Base-by-base conservation (phyloP, 768 basidiomycete genomes). In the Gloeophyllum trabeum region DNA sequence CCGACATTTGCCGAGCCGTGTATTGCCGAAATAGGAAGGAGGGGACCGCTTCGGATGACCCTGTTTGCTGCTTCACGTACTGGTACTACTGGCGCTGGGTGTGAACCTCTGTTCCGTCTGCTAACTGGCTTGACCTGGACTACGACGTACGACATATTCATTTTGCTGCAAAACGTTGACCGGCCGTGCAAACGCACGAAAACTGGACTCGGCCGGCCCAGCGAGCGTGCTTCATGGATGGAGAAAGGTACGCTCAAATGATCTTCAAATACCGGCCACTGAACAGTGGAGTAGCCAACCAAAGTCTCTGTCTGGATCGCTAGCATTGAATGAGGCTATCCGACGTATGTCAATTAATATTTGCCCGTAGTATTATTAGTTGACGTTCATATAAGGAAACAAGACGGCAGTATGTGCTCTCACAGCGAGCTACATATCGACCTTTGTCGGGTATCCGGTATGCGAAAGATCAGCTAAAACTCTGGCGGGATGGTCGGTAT, bases 391-490 rank as follows among this genome's bases (percentile, higher is more conserved):
- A 24, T 38, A 26, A 90, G 87, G 70, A 48, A 79, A 91, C 68
- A 89, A 88, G 63, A 79, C 88, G 40, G 82, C 90, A 54, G 87
- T 85, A 28, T 90, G 86, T 54, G 91, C 92, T 25, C 78, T 93
- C 46, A 79, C 87, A 32, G 91, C 91, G 39, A 91, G 89, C 52
- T 85, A 92, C 60, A 74, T 92, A 49, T 92, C 91, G 37, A 96
- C 93, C 12, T 76, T 94, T 54, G 84, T 85, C 43, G 92, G 92
- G 39, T 94, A 92, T 61, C 90, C 90, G 43, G 88, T 75, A 41
- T 42, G 62, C 54, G 39, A n/a, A 16, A 26, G 20, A 16, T 23
- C 6, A 21, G n/a, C n/a, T n/a, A n/a, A n/a, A n/a, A n/a, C n/a
- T n/a, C n/a, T n/a, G n/a, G n/a, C n/a, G n/a, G n/a, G n/a, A n/a